Evolutionary conservation across 1,284 basidiomycete genomes (phyloP), one percentile per base, ranked within the genome.

Genomic region (Sporisorium iseilematis-ciliati): DNA sequence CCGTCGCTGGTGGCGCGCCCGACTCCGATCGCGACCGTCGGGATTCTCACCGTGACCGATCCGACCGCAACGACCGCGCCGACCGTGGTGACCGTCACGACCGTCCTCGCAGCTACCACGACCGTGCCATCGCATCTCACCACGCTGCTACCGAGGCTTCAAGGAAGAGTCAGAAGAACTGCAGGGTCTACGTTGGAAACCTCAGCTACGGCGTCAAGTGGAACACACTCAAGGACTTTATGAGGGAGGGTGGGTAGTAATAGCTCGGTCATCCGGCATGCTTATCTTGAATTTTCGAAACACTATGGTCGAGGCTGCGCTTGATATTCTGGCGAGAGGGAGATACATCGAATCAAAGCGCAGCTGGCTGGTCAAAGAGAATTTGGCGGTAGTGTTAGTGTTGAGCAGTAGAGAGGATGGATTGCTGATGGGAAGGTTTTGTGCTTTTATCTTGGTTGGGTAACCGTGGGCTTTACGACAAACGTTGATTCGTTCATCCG

Each of bases 111-210:
- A 65, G 14, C 62, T 61, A 66, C n/a, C 59, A 66, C 35, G 70
- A 71, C 31, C 64, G 67, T 16, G 64, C 56, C 40, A 21, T 65
- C 11, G 70, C 75, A 52, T 66, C 62, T 2, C 66, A 75, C 8
- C 66, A 66, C 41, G 72, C 72, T 38, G 72, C 76, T 11, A 45
- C 57, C 42, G 86, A 87, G 66, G 86, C 85, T 35, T 91, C 93
- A 81, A 94, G 95, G 86, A 90, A 91, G 83, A 94, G 92, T 91
- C 93, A 95, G 89, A 91, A 94, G 88, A 95, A 98, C 89, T 95
- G 97, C 87, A 90, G 96, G 77, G 94, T 98, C 82, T 98, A 99
- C 85, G 94, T 98, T 86, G 96, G 95, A 85, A 98, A 98, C 87
- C 90, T 98, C 87, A 93, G 92, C 85, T 98, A 97, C 89, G 93